phyloP scores from a whole-genome alignment of 116 monocot genomes.

The Dioscorea cayenensis region DNA sequence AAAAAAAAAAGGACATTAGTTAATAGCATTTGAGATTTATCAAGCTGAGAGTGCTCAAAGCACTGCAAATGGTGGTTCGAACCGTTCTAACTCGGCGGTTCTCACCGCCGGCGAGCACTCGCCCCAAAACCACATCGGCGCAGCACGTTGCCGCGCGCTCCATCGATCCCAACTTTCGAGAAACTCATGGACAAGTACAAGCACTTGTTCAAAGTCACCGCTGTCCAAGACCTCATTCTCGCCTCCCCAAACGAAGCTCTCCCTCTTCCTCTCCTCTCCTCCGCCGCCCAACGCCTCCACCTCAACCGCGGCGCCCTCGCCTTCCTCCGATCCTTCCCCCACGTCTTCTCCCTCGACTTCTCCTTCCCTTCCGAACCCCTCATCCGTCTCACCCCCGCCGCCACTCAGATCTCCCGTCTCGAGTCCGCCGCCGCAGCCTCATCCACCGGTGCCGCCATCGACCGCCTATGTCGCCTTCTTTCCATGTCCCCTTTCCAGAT shows the following conservation, averaged over 20 bases:
- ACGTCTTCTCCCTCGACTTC: constrained; percentile 54
- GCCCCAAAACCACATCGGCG: constrained; percentile 46
- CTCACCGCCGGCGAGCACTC: not conserved
- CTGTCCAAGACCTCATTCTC: constrained; percentile 64
- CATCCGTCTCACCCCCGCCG: constrained; percentile 46
- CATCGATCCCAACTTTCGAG: constrained; percentile 75
- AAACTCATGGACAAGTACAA: constrained; percentile 76
- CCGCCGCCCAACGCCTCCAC: constrained; percentile 40
- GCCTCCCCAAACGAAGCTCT: constrained; percentile 44
- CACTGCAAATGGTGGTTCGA: no score
- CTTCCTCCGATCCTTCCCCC: constrained; percentile 73
- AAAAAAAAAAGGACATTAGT: no score
- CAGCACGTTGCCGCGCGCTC: constrained; percentile 46
- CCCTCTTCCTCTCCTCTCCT: constrained; percentile 44
- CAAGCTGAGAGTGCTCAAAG: no score
- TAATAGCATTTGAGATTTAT: no score
- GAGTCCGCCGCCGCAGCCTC: constrained; percentile 27
- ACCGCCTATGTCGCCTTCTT: constrained; percentile 36
- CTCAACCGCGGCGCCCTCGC: constrained; percentile 52
- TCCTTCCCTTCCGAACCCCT: constrained; percentile 12
- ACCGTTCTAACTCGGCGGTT: no score
- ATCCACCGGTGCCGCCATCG: constrained; percentile 1
- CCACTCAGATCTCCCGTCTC: constrained; percentile 18
- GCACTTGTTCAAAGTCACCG: constrained; percentile 37
- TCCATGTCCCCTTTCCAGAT: constrained; percentile 32